Evolutionary conservation across 768 basidiomycete species (phyloP).

Genomic region (Cystofilobasidium capitatum): DNA sequence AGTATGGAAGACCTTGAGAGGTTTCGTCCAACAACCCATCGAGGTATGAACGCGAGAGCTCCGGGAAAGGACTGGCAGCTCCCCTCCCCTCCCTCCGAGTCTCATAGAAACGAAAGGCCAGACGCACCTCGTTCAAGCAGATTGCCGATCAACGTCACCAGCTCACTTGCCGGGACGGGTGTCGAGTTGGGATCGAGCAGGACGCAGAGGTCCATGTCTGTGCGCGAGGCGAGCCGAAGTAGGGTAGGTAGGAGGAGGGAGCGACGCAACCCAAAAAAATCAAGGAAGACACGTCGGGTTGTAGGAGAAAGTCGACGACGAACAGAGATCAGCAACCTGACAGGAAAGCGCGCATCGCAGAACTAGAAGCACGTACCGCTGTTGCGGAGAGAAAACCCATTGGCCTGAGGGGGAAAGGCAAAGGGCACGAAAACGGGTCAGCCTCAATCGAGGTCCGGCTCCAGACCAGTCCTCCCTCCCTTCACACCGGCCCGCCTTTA

Average conservation of each 20-base stretch:
- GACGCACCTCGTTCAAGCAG: slow-evolving; percentile 79
- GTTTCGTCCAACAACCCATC: no score
- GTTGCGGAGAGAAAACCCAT: slow-evolving; percentile 25
- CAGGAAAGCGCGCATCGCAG: no score
- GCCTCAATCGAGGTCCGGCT: not conserved
- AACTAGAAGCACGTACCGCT: slow-evolving; percentile 17
- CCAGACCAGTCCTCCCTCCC: no score
- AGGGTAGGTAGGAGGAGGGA: not conserved
- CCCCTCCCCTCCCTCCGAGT: not conserved
- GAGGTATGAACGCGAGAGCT: no score
- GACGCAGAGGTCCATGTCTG: slow-evolving; percentile 98
- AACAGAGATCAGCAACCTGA: no score
- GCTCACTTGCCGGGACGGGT: slow-evolving; percentile 44
- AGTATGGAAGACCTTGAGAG: not conserved
- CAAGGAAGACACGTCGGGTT: not conserved
- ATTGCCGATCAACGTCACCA: slow-evolving; percentile 88
- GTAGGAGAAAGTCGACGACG: no score
- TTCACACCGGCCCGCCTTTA: no score
- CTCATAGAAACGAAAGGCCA: not conserved
- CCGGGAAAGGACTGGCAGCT: no score
- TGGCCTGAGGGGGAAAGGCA: slow-evolving; percentile 10
- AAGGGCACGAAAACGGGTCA: not conserved
- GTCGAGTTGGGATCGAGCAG: slow-evolving; percentile 73
- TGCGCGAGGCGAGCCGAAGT: not conserved
- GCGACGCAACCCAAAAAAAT: not conserved